Evolutionary conservation across 768 basidiomycete genomes (phyloP).

Genomic region (Infundibulicybe gibba): DNA sequence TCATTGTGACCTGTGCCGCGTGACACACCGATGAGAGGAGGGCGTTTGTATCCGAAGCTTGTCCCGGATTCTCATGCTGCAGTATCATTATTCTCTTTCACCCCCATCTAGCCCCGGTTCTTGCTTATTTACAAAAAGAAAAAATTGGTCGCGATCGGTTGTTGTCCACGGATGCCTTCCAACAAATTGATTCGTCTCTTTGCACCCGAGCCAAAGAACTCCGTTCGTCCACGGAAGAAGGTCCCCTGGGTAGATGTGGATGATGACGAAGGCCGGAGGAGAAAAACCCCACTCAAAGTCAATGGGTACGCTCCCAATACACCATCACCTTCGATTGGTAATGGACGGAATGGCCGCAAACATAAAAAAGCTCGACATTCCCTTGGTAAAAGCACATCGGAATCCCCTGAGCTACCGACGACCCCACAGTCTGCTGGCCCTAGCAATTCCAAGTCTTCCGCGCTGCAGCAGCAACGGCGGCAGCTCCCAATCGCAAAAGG

Average conservation of each 20-base stretch:
- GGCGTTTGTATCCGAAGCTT: no score
- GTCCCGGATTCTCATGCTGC: background rate
- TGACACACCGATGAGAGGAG: no score
- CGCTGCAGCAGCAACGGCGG: slow-evolving; percentile 61
- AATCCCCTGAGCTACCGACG: background rate
- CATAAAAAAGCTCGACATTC: slow-evolving; percentile 30
- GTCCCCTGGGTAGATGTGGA: slow-evolving; percentile 35
- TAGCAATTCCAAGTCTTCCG: slow-evolving; percentile 18
- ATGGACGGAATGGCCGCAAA: slow-evolving; percentile 16
- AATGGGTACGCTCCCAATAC: slow-evolving; percentile 19
- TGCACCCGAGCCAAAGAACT: background rate
- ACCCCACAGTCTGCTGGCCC: slow-evolving; percentile 3
- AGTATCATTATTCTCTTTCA: background rate
- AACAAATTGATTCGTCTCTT: background rate
- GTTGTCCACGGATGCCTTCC: background rate
- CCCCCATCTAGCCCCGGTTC: background rate
- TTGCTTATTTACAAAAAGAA: background rate
- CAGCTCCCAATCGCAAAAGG: slow-evolving; percentile 81
- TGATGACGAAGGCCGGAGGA: slow-evolving; percentile 28
- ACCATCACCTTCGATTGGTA: slow-evolving; percentile 11
- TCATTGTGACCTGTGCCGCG: no score
- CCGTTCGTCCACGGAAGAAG: slow-evolving; percentile 11
- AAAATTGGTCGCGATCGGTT: background rate
- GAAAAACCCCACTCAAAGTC: slow-evolving; percentile 22
- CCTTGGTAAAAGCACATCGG: background rate